Conservation (phyloP, 1,284 basidiomycete species). For the Irpex lacteus region DNA sequence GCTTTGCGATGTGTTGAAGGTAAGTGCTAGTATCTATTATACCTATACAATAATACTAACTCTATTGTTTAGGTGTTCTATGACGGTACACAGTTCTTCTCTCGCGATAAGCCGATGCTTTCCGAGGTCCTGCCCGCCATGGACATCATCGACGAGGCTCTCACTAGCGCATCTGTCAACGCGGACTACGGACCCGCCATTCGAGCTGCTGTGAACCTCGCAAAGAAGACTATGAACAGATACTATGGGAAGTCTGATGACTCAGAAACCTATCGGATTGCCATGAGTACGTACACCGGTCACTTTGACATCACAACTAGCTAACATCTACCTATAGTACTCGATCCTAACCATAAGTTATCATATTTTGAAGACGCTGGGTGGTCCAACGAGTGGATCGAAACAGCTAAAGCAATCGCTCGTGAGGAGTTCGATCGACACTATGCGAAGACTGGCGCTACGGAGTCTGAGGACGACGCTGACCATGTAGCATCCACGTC, state of each 20-base stretch:
- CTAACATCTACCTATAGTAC: constrained; percentile 19
- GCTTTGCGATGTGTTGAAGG: constrained; percentile 22
- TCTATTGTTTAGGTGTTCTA: constrained; percentile 18
- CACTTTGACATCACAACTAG: too few relatives aligned
- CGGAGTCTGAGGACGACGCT: not conserved
- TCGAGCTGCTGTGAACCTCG: constrained; percentile 14
- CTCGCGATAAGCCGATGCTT: constrained; percentile 20
- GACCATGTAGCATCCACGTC: not conserved
- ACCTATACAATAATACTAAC: not conserved
- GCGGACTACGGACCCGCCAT: constrained; percentile 13
- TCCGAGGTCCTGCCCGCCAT: constrained; percentile 33
- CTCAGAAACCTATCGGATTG: constrained; percentile 11
- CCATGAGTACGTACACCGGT: too few relatives aligned
- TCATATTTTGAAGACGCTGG: constrained; percentile 25
- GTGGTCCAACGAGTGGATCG: constrained; percentile 29
- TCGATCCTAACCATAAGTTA: constrained; percentile 31
- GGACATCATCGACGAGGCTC: constrained; percentile 28
- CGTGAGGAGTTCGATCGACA: constrained; percentile 8
- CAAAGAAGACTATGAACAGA: constrained; percentile 22
- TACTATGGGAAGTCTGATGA: constrained; percentile 28
- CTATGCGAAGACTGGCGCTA: not conserved
- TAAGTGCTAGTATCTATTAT: constrained; percentile 7
- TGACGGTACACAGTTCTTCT: constrained; percentile 29
- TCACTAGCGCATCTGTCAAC: constrained; percentile 17
- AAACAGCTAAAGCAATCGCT: constrained; percentile 19